These are phyloP conservation scores for Streptanthus diversifolius DNA, from an alignment of 345 rosid species.

Conservation along the genomic window DNA sequence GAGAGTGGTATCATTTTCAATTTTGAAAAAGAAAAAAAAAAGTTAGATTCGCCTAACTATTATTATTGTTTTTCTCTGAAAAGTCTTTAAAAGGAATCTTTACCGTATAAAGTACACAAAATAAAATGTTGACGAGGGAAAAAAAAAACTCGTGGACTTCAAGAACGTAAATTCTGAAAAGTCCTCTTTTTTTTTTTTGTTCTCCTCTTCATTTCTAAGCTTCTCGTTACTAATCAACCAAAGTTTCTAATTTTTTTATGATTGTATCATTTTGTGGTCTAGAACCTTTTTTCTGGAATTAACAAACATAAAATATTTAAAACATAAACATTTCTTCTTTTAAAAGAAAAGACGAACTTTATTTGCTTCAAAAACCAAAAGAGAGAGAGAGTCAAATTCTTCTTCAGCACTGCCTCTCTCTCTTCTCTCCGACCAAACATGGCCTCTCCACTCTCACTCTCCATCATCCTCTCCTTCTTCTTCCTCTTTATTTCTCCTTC, in stretches of 20 bases:
- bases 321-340: background rate
- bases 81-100: slow-evolving; percentile 24
- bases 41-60: slow-evolving; percentile 30
- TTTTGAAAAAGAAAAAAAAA: slow-evolving; percentile 21
- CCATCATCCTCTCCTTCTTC: slow-evolving; percentile 35
- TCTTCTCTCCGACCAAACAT: slow-evolving; percentile 49
- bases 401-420: slow-evolving; percentile 23
- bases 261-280: background rate
- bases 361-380: slow-evolving; percentile 15
- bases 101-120: slow-evolving; percentile 3
- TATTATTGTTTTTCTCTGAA: slow-evolving; percentile 28
- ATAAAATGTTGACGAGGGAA: background rate
- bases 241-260: background rate
- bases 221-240: background rate
- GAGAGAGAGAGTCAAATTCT: slow-evolving; percentile 31
- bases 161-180: background rate
- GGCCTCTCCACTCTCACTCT: slow-evolving; percentile 29
- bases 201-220: background rate
- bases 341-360: background rate
- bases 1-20: slow-evolving; percentile 29
- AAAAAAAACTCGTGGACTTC: slow-evolving; percentile 5
- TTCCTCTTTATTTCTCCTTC: slow-evolving; percentile 31
- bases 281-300: background rate
- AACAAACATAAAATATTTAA: background rate
- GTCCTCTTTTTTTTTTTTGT: background rate